Percentiles rank a stretch among this genome's conserved stretches.
Evolutionary conservation across 169 alveolate species (phyloP).

Genomic region (Prorocentrum cordatum): DNA sequence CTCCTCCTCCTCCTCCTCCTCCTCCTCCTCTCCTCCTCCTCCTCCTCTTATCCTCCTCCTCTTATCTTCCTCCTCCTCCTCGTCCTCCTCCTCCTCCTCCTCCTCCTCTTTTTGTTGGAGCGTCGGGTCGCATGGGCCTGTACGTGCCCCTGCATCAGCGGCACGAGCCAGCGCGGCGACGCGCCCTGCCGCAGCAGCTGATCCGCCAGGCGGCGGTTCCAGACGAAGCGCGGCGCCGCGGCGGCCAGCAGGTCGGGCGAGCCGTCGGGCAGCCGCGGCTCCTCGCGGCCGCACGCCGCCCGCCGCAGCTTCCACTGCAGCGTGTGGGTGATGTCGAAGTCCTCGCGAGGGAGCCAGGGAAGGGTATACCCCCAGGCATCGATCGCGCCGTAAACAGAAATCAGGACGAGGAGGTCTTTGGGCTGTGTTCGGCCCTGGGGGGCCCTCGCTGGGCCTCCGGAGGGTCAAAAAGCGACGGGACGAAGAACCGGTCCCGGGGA

Average conservation of each 20-base stretch:
- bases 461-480: too few species aligned
- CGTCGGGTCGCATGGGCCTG: not conserved
- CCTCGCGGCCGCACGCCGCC: not conserved
- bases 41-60: not conserved
- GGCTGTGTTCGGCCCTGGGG: too few species aligned
- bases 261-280: too few species aligned
- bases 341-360: too few species aligned
- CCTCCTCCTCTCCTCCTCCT: not conserved
- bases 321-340: conserved; percentile 55
- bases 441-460: too few species aligned
- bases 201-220: not conserved
- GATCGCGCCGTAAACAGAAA: too few species aligned
- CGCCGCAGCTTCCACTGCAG: conserved; percentile 49
- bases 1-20: not conserved
- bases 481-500: too few species aligned
- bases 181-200: not conserved
- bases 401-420: too few species aligned
- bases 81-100: not conserved
- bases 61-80: not conserved
- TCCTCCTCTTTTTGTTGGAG: too few species aligned
- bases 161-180: not conserved
- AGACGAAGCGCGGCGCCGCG: not conserved
- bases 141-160: not conserved
- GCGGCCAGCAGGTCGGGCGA: too few species aligned
- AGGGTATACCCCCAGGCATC: too few species aligned